Evolutionary conservation across 495 filamentous ascomycete species (phyloP), one percentile per base, ranked within the genome.

Genomic region (Copromyces sp.): DNA sequence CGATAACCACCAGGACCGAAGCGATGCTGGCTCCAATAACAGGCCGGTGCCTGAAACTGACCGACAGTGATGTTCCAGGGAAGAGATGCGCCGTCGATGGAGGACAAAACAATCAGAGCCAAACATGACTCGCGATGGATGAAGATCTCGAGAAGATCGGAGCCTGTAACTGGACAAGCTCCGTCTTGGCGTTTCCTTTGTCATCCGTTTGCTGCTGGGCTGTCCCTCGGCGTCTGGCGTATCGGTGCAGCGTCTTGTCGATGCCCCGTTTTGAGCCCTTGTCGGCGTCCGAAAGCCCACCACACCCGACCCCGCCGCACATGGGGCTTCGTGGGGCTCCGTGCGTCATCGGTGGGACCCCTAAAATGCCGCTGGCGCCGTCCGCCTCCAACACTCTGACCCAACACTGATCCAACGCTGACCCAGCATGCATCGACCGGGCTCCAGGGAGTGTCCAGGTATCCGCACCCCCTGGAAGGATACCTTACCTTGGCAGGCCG

Each of bases 1-100:
- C 47, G 20, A 59, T 59, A 59, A 59, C 47, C 47, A 20, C 68
- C 41, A 68, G 53, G 59, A 35, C 53, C 37, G 37, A 40, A 17
- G 47, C 39, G 59, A 41, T 68, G 59, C 68, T 68, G 68, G 70
- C 70, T 68, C 70, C 68, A 68, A 72, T 72, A 6, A 68, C 70
- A 72, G 59, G 9, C 38, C 47, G 29, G 20, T 72, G 39, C 38
- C 44, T 70, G 69, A 70, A 68, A 70, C 53, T 65, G 53, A 65
- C 53, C 53, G 53, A 65, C 53, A 61, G 7, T 65, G 53, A 65
- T 61, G 29, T 35, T 61, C 53, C 53, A 35, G 29, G 53, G 24
- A 29, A 59, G 45, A 53, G 11, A 53, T 29, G 45, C 45, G 45
- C 45, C 24, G 24, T 20, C 24, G 20, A 59, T 59, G 47, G 47